A percentile compares a stretch with the other conserved stretches of the same genome.
phyloP scores from a whole-genome alignment of 148 eudicot genomes.

The Persicaria tinctoria region DNA sequence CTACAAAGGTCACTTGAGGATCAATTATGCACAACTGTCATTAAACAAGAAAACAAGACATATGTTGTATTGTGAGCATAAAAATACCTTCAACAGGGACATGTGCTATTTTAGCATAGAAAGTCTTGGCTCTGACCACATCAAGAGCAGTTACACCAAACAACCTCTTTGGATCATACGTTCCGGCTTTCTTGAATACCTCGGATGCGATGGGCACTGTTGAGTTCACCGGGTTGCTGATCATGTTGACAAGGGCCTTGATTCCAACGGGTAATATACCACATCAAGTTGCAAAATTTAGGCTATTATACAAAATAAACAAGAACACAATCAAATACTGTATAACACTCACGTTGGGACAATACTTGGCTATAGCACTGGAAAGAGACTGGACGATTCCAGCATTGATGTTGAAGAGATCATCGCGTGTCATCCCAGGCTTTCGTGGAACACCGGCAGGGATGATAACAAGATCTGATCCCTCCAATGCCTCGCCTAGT shows the following conservation, averaged over 20 bases:
- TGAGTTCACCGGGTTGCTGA: constrained; percentile 87
- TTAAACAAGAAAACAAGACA: background rate
- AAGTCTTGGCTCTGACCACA: constrained; percentile 86
- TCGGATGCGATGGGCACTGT: constrained; percentile 86
- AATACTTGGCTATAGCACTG: constrained; percentile 67
- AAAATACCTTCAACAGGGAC: constrained; percentile 49
- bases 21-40: background rate
- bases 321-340: too few species aligned
- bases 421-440: constrained; percentile 98
- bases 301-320: too few species aligned
- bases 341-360: constrained; percentile 60
- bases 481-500: constrained; percentile 71
- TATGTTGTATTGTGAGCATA: background rate
- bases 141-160: constrained; percentile 92
- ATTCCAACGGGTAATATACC: too few species aligned
- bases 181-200: constrained; percentile 84
- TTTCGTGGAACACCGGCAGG: constrained; percentile 98
- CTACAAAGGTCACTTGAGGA: background rate
- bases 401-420: constrained; percentile 92
- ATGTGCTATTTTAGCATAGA: constrained; percentile 73
- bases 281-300: too few species aligned
- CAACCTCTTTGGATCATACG: constrained; percentile 73
- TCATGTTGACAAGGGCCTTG: constrained; percentile 83
- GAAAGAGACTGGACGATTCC: constrained; percentile 77
- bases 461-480: constrained; percentile 71